Evolutionary conservation across 2,329 filamentous ascomycete genomes (phyloP), one percentile per base, ranked within the genome.

Genomic region (Colletotrichum tropicale): DNA sequence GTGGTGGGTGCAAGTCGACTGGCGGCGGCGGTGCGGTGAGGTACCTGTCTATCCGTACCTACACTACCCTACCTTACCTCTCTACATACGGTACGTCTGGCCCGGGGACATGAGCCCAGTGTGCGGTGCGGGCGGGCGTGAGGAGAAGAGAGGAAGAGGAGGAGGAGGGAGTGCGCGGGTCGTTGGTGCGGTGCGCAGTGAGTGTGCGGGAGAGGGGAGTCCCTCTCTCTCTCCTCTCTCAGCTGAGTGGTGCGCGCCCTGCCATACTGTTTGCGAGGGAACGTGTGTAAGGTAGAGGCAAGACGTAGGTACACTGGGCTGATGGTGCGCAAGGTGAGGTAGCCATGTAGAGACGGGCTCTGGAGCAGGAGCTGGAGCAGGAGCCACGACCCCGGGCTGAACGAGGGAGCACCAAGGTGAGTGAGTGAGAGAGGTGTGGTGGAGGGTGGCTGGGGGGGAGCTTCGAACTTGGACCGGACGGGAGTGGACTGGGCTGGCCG

Each of bases 391-490:
- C 56, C 58, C 58, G 21, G 72, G 55, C 52, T 48, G 71, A 58
- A 52, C 56, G 70, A 74, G 66, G 60, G 56, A 68, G 28, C 48
- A 71, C 66, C 75, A 69, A 75, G 64, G 64, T 68, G 66, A 64
- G 68, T 43, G 36, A 38, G 16, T 21, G 43, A 21, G 43, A n/a
- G 18, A 52, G 43, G 43, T 52, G 64, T 75, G 66, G 34, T 64
- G 66, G 71, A 74, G 74, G 66, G 75, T 75, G 71, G 75, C 66
- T 71, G 66, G 74, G 74, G 74, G 70, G 32, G 61, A 74, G 62
- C 75, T 75, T 76, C 66, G 66, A 76, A 26, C 61, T 72, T 76
- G 71, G 71, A 70, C 32, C 32, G 69, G 71, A 69, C 32, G 26
- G 68, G 66, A 68, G 48, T 48, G 69, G 69, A 65, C 70, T 52